These are phyloP conservation scores for Globisporangium camurandrum DNA, from an alignment of 352 stramenopile species.

Conservation along the genomic window DNA sequence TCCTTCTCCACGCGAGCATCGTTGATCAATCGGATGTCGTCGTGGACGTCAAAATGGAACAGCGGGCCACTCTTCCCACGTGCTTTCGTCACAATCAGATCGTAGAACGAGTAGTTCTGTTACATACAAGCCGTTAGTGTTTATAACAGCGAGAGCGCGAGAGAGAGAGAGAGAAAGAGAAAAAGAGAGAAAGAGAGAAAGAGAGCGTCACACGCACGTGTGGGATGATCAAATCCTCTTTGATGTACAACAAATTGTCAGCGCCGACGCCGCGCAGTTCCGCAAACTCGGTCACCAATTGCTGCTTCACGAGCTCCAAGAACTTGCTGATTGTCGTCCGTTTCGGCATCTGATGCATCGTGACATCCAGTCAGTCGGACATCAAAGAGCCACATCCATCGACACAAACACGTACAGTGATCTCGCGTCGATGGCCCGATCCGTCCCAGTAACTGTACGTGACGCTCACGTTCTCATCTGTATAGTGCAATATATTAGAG, in stretches of 20 bases:
- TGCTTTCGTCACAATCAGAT: conserved; percentile 97
- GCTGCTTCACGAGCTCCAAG: conserved; percentile 80
- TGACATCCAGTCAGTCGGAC: background rate
- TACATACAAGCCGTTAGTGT: too few species aligned
- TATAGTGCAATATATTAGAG: too few species aligned
- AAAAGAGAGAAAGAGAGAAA: too few species aligned
- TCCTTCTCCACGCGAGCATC: conserved; percentile 96
- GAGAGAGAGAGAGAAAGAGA: too few species aligned
- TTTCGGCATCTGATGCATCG: conserved; percentile 65
- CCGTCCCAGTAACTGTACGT: conserved; percentile 99
- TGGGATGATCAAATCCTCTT: conserved; percentile 98
- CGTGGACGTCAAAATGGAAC: conserved; percentile 97
- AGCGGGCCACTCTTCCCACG: conserved; percentile 95
- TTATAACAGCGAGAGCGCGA: too few species aligned
- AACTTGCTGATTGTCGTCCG: conserved; percentile 89
- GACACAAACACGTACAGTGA: conserved; percentile 47
- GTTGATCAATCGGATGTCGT: conserved; percentile 88
- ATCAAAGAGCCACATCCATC: background rate
- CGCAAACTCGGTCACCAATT: conserved; percentile 90
- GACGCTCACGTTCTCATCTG: conserved; percentile 90
- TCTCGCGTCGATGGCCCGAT: conserved; percentile 90
- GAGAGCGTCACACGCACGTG: conserved; percentile 33
- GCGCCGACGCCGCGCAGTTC: conserved; percentile 86
- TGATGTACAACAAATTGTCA: conserved; percentile 97
- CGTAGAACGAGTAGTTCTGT: conserved; percentile 98